Evolutionary conservation across 495 filamentous ascomycete species (phyloP).

Genomic region (Xylaria nigripes): DNA sequence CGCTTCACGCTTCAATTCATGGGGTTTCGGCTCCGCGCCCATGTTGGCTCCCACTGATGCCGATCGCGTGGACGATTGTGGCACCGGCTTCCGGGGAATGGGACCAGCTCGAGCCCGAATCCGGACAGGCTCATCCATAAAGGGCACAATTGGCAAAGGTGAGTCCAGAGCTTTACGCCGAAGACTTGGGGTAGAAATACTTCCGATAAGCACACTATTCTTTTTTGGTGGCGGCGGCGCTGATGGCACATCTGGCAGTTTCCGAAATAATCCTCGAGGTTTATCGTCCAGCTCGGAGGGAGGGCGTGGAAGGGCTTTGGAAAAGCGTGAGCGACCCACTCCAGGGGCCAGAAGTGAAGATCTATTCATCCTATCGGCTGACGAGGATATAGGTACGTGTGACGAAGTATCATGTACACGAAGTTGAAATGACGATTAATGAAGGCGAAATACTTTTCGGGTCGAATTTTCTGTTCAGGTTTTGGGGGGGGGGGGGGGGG

Average conservation of each 20-base stretch:
- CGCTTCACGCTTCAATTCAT: constrained; percentile 22
- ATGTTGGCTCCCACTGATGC: neutral
- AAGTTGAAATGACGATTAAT: constrained; percentile 14
- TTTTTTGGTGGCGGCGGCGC: constrained; percentile 22
- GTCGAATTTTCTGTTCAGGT: neutral
- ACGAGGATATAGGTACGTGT: constrained; percentile 13
- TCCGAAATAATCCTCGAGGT: constrained; percentile 13
- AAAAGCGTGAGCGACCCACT: constrained; percentile 28
- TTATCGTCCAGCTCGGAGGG: constrained; percentile 16
- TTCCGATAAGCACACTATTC: constrained; percentile 17
- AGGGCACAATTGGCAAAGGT: constrained; percentile 17
- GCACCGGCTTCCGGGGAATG: constrained; percentile 23
- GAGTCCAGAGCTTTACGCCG: constrained; percentile 12
- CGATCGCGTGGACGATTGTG: constrained; percentile 14
- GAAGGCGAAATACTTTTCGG: neutral
- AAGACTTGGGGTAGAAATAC: constrained; percentile 8
- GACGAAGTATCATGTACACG: constrained; percentile 16
- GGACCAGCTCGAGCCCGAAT: constrained; percentile 11
- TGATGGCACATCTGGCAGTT: constrained; percentile 11
- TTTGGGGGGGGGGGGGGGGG: no score
- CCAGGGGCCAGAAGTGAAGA: constrained; percentile 20
- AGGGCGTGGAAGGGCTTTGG: constrained; percentile 29
- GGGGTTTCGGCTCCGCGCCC: constrained; percentile 5
- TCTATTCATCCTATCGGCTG: constrained; percentile 20
- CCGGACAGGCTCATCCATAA: constrained; percentile 7